These are phyloP conservation scores for Inosperma sp. DNA, from an alignment of 768 basidiomycete species.

Conservation along the genomic window DNA sequence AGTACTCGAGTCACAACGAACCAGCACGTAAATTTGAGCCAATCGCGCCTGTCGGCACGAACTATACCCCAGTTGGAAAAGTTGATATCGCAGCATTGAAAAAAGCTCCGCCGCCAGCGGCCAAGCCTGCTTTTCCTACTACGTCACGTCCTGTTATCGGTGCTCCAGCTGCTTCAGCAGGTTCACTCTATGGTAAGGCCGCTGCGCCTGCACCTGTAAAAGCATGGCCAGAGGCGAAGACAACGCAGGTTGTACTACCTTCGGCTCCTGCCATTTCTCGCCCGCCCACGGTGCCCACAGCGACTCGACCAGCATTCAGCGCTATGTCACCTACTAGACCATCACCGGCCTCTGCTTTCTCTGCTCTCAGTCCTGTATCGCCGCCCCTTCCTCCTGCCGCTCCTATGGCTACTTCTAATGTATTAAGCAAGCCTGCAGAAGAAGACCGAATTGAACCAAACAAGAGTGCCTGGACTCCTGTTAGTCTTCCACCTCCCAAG, in stretches of 20 bases:
- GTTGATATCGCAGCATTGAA: constrained; percentile 63
- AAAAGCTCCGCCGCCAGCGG: constrained; percentile 38
- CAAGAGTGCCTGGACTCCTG: constrained; percentile 86
- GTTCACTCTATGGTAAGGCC: constrained; percentile 39
- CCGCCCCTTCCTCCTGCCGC: constrained; percentile 15
- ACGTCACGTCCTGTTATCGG: constrained; percentile 48
- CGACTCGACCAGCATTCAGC: constrained; percentile 31
- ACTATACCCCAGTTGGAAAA: constrained; percentile 69
- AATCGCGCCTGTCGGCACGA: constrained; percentile 77
- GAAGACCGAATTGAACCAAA: constrained; percentile 85
- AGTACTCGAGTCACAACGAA: constrained; percentile 82
- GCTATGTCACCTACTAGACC: constrained; percentile 22
- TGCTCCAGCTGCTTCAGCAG: constrained; percentile 37
- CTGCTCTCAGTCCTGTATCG: constrained; percentile 18
- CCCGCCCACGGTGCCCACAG: constrained; percentile 42
- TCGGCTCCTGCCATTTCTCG: constrained; percentile 43
- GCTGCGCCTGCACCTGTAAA: constrained; percentile 45
- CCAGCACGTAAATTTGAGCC: constrained; percentile 67
- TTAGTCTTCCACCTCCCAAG: constrained; percentile 77
- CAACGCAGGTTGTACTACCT: constrained; percentile 36
- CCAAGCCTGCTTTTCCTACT: constrained; percentile 37
- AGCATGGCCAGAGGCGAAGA: constrained; percentile 56
- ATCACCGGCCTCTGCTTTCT: constrained; percentile 15
- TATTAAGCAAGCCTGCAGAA: constrained; percentile 62
- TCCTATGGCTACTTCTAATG: constrained; percentile 39